Conservation (phyloP, 345 rosid species). For the Nephelium lappaceum region DNA sequence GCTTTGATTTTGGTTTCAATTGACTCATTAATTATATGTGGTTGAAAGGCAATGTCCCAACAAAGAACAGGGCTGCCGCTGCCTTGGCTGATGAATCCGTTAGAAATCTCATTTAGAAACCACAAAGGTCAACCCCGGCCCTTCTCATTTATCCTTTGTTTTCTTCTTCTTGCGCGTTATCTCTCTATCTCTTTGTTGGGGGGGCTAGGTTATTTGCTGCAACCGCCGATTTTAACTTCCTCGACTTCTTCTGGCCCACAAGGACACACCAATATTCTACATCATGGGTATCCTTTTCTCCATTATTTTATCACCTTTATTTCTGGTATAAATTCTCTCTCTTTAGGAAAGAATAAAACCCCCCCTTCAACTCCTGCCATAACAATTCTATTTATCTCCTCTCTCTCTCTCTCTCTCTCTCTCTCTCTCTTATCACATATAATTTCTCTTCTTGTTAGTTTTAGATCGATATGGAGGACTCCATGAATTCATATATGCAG, state of each 20-base stretch:
- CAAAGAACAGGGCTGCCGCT: constrained; percentile 31
- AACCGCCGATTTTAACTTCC: constrained; percentile 53
- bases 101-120: constrained; percentile 15
- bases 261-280: constrained; percentile 38
- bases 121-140: constrained; percentile 46
- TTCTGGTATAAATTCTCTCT: constrained; percentile 20
- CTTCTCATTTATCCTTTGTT: not conserved
- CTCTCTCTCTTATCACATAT: not conserved
- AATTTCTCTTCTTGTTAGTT: too few species aligned
- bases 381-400: not conserved
- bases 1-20: constrained; percentile 1
- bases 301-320: constrained; percentile 19
- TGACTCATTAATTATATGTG: constrained; percentile 29
- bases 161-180: constrained; percentile 40
- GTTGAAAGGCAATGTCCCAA: constrained; percentile 27
- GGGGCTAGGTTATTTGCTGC: constrained; percentile 26
- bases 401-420: not conserved
- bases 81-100: not conserved
- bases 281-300: constrained; percentile 30
- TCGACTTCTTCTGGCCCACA: constrained; percentile 39
- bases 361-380: constrained; percentile 10
- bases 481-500: constrained; percentile 27
- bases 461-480: constrained; percentile 25
- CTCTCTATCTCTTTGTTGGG: constrained; percentile 10
- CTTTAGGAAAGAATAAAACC: not conserved